These are phyloP conservation scores for Eucalyptus regnans DNA, from an alignment of 345 rosid species.

Conservation along the genomic window DNA sequence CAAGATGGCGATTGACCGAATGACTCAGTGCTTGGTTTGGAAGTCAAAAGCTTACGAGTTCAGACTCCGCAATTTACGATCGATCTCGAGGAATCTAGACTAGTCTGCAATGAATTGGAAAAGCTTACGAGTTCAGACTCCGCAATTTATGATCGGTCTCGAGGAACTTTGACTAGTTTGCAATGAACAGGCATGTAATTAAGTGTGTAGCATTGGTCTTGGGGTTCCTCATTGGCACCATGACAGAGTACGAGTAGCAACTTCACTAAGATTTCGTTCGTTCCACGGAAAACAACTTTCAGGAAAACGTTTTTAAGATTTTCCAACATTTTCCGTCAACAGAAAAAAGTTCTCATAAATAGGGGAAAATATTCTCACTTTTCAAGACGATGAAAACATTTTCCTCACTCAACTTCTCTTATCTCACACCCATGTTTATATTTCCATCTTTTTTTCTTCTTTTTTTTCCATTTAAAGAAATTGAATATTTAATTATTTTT, in stretches of 20 bases:
- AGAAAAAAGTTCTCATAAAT: too few relatives aligned
- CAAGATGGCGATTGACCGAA: not conserved
- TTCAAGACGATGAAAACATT: too few relatives aligned
- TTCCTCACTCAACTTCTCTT: too few relatives aligned
- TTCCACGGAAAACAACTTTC: too few relatives aligned
- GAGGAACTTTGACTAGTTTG: not conserved
- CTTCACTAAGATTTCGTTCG: not conserved
- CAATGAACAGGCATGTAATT: not conserved
- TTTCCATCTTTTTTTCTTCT: too few relatives aligned
- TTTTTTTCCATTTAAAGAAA: too few relatives aligned
- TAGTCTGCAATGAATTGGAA: not conserved
- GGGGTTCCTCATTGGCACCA: not conserved
- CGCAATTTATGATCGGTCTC: not conserved
- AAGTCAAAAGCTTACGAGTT: not conserved
- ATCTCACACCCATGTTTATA: too few relatives aligned
- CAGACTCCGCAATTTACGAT: too few relatives aligned
- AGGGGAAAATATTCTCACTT: too few relatives aligned
- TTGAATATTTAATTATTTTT: too few relatives aligned
- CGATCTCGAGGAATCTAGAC: not conserved
- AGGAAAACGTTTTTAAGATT: rapidly evolving
- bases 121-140: not conserved
- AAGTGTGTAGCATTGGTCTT: too few relatives aligned
- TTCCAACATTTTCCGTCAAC: rapidly evolving
- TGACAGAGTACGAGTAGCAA: not conserved
- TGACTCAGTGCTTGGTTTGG: not conserved